Evolutionary conservation across 164 flowering plant genomes (phyloP).

Genomic region (Vitis labrusca): DNA sequence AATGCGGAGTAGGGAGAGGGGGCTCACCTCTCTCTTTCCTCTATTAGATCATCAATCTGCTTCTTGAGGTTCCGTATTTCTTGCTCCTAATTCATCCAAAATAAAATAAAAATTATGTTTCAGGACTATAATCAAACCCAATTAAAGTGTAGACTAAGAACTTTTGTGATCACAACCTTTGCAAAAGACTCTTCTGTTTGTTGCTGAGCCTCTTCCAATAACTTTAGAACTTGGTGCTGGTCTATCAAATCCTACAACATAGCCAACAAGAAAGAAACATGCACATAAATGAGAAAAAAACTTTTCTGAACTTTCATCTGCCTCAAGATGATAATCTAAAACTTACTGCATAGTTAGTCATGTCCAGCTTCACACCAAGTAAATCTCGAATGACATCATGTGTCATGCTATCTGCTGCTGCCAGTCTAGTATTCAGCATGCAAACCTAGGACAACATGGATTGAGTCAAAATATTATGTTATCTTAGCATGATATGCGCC

Average conservation of each 20-base stretch:
- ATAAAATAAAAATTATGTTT: not conserved
- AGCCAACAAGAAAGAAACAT: constrained; percentile 1
- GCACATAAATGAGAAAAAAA: not conserved
- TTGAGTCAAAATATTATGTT: not conserved
- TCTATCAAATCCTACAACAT: constrained; percentile 61
- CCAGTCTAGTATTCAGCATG: constrained; percentile 71
- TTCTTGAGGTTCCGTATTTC: constrained; percentile 50
- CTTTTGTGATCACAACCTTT: constrained; percentile 38
- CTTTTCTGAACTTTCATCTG: not conserved
- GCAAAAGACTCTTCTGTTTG: constrained; percentile 43
- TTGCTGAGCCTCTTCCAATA: constrained; percentile 63
- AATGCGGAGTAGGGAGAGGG: not conserved
- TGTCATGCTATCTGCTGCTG: constrained; percentile 92
- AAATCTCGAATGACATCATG: constrained; percentile 94
- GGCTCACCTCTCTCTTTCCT: constrained; percentile 69
- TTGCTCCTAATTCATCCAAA: constrained; percentile 45
- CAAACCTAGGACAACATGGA: constrained; percentile 47
- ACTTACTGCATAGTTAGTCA: constrained; percentile 85
- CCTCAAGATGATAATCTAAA: constrained; percentile 1
- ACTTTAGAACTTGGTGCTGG: constrained; percentile 57
- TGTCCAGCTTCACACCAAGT: constrained; percentile 86
- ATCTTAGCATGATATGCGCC: not conserved
- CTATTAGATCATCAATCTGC: constrained; percentile 47
- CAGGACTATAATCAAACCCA: not conserved
- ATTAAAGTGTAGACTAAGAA: not conserved